These are phyloP conservation scores for Venturia pyrina DNA, from an alignment of 2,329 filamentous ascomycete genomes.

Conservation along the genomic window DNA sequence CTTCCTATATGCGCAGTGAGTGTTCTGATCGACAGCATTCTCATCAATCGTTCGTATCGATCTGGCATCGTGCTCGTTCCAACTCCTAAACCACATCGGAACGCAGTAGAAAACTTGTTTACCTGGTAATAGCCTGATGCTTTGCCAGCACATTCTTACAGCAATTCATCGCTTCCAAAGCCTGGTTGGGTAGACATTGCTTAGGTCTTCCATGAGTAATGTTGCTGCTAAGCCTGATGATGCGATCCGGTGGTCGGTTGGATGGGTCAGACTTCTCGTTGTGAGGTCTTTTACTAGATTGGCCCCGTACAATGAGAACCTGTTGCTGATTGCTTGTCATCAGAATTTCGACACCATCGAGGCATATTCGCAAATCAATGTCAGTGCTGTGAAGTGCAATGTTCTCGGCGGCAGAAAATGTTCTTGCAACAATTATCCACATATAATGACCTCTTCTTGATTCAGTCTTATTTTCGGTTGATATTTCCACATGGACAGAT, in stretches of 20 bases:
- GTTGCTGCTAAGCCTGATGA: not conserved
- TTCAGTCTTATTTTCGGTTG: too few species aligned
- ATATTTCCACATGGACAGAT: too few species aligned
- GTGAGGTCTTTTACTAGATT: not conserved
- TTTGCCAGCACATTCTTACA: too few species aligned
- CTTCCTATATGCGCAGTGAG: too few species aligned
- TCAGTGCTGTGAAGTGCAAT: not conserved
- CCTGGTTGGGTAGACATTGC: not conserved
- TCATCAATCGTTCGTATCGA: too few species aligned
- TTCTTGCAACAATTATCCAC: not conserved
- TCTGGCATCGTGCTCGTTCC: too few species aligned
- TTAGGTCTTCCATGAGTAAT: not conserved
- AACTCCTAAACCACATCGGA: too few species aligned
- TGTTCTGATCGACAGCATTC: too few species aligned
- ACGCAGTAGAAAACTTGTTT: too few species aligned
- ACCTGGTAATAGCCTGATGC: too few species aligned
- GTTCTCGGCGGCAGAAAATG: not conserved
- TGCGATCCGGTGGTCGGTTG: not conserved
- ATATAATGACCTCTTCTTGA: too few species aligned
- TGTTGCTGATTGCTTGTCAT: not conserved
- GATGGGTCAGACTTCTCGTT: not conserved
- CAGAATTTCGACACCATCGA: not conserved
- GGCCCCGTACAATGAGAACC: not conserved
- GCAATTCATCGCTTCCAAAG: too few species aligned
- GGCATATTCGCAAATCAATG: not conserved